Evolutionary conservation across 2,329 filamentous ascomycete genomes (phyloP).

Genomic region (Ophiocordyceps robertsii): DNA sequence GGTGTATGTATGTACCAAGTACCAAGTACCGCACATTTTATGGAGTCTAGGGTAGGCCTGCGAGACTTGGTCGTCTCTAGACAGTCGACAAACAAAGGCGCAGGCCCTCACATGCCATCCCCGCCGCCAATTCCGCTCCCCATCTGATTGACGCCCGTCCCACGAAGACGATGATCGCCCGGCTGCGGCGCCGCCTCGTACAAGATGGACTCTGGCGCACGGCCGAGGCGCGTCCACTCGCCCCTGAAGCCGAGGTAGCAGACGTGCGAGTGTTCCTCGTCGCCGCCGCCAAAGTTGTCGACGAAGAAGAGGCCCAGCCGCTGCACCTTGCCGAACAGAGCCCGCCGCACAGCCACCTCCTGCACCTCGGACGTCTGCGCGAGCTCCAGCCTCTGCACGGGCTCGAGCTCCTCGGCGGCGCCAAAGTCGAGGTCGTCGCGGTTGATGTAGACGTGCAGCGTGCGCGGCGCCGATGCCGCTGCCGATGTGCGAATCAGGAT

Average conservation of each 20-base stretch:
- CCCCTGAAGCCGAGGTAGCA: slow-evolving; percentile 87
- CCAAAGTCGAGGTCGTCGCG: slow-evolving; percentile 75
- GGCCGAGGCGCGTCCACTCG: slow-evolving; percentile 76
- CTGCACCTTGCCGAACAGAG: slow-evolving; percentile 76
- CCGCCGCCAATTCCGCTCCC: slow-evolving; percentile 38
- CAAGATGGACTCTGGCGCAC: slow-evolving; percentile 61
- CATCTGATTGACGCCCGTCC: slow-evolving; percentile 38
- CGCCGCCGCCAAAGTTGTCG: slow-evolving; percentile 69
- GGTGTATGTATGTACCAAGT: no score
- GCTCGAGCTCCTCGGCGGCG: slow-evolving; percentile 52
- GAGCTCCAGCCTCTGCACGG: slow-evolving; percentile 67
- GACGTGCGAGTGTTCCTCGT: slow-evolving; percentile 67
- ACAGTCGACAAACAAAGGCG: no score
- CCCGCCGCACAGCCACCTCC: slow-evolving; percentile 78
- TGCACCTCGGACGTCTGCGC: slow-evolving; percentile 70
- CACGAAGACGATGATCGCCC: slow-evolving; percentile 63
- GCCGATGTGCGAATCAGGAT: slow-evolving; percentile 73
- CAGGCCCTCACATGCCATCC: slow-evolving; percentile 13
- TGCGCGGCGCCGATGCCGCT: slow-evolving; percentile 59
- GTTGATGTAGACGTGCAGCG: slow-evolving; percentile 80
- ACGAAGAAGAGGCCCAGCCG: slow-evolving; percentile 76
- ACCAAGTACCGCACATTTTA: no score
- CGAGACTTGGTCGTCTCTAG: not conserved
- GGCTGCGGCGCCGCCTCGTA: slow-evolving; percentile 95
- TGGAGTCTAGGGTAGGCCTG: slow-evolving; percentile 2